phyloP scores from a whole-genome alignment of 306 rosid species.

The Cicer judaicum region DNA sequence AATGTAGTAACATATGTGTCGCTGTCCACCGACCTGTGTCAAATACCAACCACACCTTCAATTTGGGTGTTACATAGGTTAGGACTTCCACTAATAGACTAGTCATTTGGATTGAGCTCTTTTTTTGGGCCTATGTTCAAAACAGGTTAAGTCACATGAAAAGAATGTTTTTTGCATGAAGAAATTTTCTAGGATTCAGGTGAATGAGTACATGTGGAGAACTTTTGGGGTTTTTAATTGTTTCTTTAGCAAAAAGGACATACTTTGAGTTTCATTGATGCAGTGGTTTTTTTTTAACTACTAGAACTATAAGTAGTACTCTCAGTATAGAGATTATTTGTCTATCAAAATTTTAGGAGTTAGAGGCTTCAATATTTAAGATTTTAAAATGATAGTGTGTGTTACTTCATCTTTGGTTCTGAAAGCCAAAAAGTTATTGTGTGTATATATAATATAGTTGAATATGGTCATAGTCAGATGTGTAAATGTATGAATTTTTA shows the following conservation, averaged over 20 bases:
- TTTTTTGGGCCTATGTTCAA: background rate
- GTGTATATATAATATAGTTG: background rate
- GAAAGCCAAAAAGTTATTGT: background rate
- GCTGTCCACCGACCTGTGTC: no score
- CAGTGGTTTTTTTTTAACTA: background rate
- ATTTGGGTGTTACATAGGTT: no score
- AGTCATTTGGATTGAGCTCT: background rate
- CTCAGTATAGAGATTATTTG: background rate
- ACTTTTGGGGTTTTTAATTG: background rate
- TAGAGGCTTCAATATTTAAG: conserved; percentile 10
- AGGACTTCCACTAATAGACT: background rate
- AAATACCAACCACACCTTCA: no score
- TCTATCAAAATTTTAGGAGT: conserved; percentile 5
- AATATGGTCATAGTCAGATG: background rate
- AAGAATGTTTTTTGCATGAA: background rate
- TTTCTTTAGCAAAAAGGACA: background rate
- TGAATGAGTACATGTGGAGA: background rate
- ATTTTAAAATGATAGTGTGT: background rate
- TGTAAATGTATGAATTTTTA: background rate
- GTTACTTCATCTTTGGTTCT: background rate
- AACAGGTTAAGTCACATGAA: background rate
- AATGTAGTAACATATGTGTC: no score
- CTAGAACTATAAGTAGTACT: background rate
- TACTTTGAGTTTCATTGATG: background rate
- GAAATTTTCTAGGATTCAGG: no score